Percentiles rank a stretch among this genome's conserved stretches.
phyloP scores from a whole-genome alignment of 805 yeast species.

The Candida vartiovaarae region DNA sequence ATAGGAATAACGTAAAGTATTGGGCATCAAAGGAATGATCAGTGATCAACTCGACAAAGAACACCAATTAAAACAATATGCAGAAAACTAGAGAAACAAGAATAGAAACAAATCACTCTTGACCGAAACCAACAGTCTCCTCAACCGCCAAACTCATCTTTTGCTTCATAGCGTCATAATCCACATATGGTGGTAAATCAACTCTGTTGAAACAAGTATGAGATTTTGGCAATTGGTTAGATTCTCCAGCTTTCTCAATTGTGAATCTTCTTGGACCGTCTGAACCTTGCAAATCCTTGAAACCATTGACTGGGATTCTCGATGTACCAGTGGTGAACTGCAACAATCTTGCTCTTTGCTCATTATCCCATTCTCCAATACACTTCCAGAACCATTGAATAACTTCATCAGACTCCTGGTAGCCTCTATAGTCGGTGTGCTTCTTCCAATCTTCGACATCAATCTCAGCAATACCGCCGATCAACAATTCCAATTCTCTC shows the following conservation, averaged over 20 bases:
- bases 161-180: constrained; percentile 77
- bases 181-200: constrained; percentile 90
- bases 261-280: constrained; percentile 99
- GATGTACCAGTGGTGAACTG: constrained; percentile 99
- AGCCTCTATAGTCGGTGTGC: constrained; percentile 97
- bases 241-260: constrained; percentile 95
- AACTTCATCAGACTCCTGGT: constrained; percentile 92
- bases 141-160: constrained; percentile 95
- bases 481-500: constrained; percentile 90
- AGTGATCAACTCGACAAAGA: neutral
- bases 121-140: constrained; percentile 98
- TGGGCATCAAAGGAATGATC: no score
- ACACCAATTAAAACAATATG: no score
- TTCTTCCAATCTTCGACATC: constrained; percentile 99
- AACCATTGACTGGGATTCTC: constrained; percentile 97
- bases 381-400: constrained; percentile 99
- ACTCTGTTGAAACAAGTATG: constrained; percentile 99
- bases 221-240: constrained; percentile 88
- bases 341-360: constrained; percentile 88
- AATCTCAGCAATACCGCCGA: constrained; percentile 97
- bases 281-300: constrained; percentile 96
- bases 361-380: constrained; percentile 90
- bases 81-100: no score
- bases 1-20: neutral
- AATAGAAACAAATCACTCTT: constrained; percentile 46